These are phyloP conservation scores for Barnettozyma populi DNA, from an alignment of 805 yeast genomes.

Conservation along the genomic window DNA sequence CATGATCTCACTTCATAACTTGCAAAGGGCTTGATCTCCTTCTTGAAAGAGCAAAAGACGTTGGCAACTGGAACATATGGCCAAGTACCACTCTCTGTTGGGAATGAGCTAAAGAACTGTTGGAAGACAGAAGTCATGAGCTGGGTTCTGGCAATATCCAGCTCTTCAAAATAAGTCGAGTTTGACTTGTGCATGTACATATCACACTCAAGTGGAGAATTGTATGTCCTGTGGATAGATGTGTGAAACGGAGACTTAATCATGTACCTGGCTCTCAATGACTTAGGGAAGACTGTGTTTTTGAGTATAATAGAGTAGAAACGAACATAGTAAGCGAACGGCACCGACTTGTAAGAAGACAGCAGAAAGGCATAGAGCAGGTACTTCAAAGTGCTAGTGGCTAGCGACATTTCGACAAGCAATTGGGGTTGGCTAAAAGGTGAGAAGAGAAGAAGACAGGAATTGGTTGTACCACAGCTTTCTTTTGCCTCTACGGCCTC, in stretches of 20 bases:
- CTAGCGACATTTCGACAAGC: neutral
- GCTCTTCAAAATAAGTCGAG: conserved; percentile 75
- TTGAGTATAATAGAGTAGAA: conserved; percentile 47
- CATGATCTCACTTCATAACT: conserved; percentile 49
- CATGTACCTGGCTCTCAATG: conserved; percentile 12
- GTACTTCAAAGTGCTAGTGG: conserved; percentile 5
- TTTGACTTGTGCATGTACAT: conserved; percentile 84
- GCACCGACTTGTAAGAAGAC: conserved; percentile 57
- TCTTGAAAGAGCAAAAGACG: conserved; percentile 59
- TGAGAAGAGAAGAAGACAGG: neutral
- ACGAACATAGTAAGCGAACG: conserved; percentile 59
- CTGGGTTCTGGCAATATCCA: conserved; percentile 73
- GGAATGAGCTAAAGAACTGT: conserved; percentile 43
- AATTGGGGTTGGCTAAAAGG: neutral
- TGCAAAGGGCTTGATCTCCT: conserved; percentile 67
- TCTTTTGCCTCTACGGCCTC: too few species aligned
- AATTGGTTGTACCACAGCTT: neutral
- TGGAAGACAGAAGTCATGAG: conserved; percentile 53
- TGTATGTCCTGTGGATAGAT: conserved; percentile 42
- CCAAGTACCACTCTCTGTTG: conserved; percentile 34
- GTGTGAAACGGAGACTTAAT: conserved; percentile 36
- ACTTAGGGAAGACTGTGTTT: conserved; percentile 31
- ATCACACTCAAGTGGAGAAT: conserved; percentile 78
- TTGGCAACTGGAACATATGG: conserved; percentile 71
- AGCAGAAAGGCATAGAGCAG: conserved; percentile 21